Conservation (phyloP, 1,284 basidiomycete species). For the Trametes hirsuta region DNA sequence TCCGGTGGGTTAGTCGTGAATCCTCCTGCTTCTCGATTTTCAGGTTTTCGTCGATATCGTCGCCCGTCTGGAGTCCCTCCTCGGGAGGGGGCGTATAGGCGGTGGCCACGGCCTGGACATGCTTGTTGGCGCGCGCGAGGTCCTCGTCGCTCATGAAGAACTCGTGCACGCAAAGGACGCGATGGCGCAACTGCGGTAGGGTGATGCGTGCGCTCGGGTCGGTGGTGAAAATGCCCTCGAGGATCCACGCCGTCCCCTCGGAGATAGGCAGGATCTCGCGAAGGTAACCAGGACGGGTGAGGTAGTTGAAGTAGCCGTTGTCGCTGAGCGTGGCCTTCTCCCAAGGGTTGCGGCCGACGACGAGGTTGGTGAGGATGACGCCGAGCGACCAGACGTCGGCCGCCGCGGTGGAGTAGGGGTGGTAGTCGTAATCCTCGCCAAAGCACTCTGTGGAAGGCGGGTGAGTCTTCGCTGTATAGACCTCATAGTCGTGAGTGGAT, state of each 20-base stretch:
- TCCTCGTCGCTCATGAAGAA: constrained; percentile 71
- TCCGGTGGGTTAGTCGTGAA: not conserved
- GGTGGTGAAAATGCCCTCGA: constrained; percentile 60
- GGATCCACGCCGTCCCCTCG: constrained; percentile 51
- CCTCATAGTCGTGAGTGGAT: no score
- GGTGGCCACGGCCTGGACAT: constrained; percentile 19
- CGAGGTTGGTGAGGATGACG: constrained; percentile 62
- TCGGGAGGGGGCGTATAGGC: constrained; percentile 6
- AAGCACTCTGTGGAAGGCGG: constrained; percentile 29
- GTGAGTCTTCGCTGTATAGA: not conserved
- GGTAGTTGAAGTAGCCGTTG: constrained; percentile 72
- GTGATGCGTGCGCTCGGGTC: constrained; percentile 59
- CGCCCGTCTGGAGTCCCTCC: not conserved
- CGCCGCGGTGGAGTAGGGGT: constrained; percentile 26
- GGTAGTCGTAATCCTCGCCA: constrained; percentile 27
- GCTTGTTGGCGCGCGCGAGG: constrained; percentile 31
- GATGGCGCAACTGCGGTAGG: constrained; percentile 63
- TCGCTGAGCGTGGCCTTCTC: constrained; percentile 73
- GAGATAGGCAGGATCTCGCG: constrained; percentile 77
- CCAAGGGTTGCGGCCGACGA: constrained; percentile 91
- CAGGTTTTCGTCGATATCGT: not conserved
- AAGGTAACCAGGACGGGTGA: constrained; percentile 68
- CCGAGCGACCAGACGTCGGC: constrained; percentile 38
- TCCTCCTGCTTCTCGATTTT: no score
- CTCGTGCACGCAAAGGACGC: constrained; percentile 58